phyloP scores from a whole-genome alignment of 805 yeast genomes.

The Yarrowia sp. region DNA sequence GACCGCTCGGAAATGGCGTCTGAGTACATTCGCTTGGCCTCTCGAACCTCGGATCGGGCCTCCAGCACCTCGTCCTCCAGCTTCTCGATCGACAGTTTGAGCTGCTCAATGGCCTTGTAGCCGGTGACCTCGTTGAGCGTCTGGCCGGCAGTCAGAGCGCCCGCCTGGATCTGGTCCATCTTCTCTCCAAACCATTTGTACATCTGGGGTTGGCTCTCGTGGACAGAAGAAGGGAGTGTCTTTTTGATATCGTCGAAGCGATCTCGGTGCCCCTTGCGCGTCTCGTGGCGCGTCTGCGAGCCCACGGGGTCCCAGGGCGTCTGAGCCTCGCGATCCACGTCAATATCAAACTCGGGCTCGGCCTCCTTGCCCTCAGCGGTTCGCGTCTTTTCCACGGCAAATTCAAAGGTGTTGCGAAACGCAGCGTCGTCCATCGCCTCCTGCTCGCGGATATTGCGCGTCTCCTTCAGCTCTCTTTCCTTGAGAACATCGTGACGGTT shows the following conservation, averaged over 20 bases:
- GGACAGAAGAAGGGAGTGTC: slow-evolving; percentile 3
- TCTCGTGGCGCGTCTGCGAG: neutral
- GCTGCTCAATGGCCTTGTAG: slow-evolving; percentile 70
- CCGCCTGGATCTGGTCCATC: slow-evolving; percentile 39
- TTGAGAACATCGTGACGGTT: neutral
- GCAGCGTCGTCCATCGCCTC: neutral
- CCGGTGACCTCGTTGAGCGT: slow-evolving; percentile 91
- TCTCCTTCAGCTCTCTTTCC: neutral
- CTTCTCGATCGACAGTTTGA: slow-evolving; percentile 59
- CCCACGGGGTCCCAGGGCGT: slow-evolving; percentile 11
- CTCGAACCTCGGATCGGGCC: slow-evolving; percentile 49
- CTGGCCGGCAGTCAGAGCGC: slow-evolving; percentile 43
- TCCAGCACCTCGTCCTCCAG: slow-evolving; percentile 52
- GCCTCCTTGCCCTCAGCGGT: neutral
- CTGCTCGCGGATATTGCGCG: neutral
- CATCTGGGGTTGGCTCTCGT: slow-evolving; percentile 13
- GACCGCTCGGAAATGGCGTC: slow-evolving; percentile 64
- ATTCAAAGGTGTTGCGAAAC: neutral
- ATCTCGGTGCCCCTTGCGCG: neutral
- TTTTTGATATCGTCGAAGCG: slow-evolving; percentile 13
- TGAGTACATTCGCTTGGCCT: slow-evolving; percentile 52
- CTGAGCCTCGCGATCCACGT: neutral
- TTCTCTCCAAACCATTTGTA: slow-evolving; percentile 33
- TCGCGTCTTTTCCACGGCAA: neutral
- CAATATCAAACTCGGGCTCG: neutral